A percentile compares a stretch with the other conserved stretches of the same genome.
phyloP scores from a whole-genome alignment of 208 protist species.

The Trypanosoma rangeli region DNA sequence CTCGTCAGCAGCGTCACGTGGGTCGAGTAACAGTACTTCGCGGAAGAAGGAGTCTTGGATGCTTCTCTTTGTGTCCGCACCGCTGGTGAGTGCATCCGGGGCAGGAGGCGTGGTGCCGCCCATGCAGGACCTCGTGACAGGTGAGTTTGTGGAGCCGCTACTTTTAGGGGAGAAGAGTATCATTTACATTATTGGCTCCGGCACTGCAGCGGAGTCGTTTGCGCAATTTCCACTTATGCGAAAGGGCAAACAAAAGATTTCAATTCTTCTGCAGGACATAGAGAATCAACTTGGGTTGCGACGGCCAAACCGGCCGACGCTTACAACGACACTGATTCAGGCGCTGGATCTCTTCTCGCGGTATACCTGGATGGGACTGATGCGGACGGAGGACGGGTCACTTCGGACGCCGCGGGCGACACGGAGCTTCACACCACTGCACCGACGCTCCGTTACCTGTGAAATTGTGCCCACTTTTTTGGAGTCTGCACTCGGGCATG shows the following conservation, averaged over 20 bases:
- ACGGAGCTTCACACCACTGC: slow-evolving; percentile 56
- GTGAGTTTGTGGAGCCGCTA: slow-evolving; percentile 87
- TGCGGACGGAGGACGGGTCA: slow-evolving; percentile 74
- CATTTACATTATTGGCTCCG: slow-evolving; percentile 87
- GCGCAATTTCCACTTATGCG: slow-evolving; percentile 64
- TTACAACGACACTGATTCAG: slow-evolving; percentile 70
- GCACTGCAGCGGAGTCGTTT: slow-evolving; percentile 73
- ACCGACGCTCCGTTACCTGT: slow-evolving; percentile 70
- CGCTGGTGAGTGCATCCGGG: slow-evolving; percentile 36
- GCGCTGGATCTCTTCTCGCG: slow-evolving; percentile 84
- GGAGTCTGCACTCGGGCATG: slow-evolving; percentile 49
- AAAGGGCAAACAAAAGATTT: slow-evolving; percentile 73
- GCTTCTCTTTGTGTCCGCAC: slow-evolving; percentile 60
- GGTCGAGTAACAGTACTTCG: not conserved
- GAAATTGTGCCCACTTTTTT: slow-evolving; percentile 87
- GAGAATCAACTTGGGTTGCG: slow-evolving; percentile 76
- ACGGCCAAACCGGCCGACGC: slow-evolving; percentile 47
- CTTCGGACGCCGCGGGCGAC: slow-evolving; percentile 50
- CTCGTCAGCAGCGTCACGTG: not conserved
- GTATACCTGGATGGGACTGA: slow-evolving; percentile 85
- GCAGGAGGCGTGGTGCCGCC: slow-evolving; percentile 49
- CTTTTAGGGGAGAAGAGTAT: slow-evolving; percentile 66
- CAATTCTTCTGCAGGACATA: slow-evolving; percentile 84
- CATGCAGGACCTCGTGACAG: slow-evolving; percentile 87
- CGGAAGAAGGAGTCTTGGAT: slow-evolving; percentile 31